A percentile compares a stretch with the other conserved stretches of the same genome.
These are phyloP conservation scores for Tetramitus jugosus DNA, from an alignment of 208 protist genomes.

Conservation along the genomic window DNA sequence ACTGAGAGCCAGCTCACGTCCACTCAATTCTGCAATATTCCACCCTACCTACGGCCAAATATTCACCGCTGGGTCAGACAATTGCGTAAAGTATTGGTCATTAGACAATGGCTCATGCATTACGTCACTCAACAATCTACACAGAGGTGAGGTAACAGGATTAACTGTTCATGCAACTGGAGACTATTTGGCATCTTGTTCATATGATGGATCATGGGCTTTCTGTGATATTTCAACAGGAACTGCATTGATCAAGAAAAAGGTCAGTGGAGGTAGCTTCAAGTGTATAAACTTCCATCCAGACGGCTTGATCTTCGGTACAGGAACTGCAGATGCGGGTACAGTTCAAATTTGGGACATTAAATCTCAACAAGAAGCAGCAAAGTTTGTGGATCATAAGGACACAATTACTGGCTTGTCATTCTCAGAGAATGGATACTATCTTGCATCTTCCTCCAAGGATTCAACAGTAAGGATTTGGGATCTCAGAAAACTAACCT, in stretches of 20 bases:
- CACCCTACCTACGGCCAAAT: constrained; percentile 40
- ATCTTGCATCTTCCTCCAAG: constrained; percentile 63
- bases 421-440: constrained; percentile 87
- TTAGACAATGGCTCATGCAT: not conserved
- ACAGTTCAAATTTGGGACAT: constrained; percentile 77
- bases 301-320: constrained; percentile 62
- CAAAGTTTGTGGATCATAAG: constrained; percentile 50
- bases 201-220: constrained; percentile 45
- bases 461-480: constrained; percentile 74
- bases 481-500: constrained; percentile 87
- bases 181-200: constrained; percentile 45
- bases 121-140: constrained; percentile 42
- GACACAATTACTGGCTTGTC: constrained; percentile 47
- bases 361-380: constrained; percentile 59
- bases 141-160: constrained; percentile 38
- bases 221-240: constrained; percentile 50
- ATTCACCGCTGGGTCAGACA: constrained; percentile 33
- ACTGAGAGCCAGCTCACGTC: constrained; percentile 34
- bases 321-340: constrained; percentile 34
- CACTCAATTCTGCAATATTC: constrained; percentile 43
- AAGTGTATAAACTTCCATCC: constrained; percentile 51
- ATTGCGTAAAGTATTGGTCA: too few species aligned
- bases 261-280: constrained; percentile 14
- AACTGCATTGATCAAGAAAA: not conserved
- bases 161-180: constrained; percentile 50